Conservation (phyloP, 1,284 basidiomycete genomes). For the Inonotus hispidus region DNA sequence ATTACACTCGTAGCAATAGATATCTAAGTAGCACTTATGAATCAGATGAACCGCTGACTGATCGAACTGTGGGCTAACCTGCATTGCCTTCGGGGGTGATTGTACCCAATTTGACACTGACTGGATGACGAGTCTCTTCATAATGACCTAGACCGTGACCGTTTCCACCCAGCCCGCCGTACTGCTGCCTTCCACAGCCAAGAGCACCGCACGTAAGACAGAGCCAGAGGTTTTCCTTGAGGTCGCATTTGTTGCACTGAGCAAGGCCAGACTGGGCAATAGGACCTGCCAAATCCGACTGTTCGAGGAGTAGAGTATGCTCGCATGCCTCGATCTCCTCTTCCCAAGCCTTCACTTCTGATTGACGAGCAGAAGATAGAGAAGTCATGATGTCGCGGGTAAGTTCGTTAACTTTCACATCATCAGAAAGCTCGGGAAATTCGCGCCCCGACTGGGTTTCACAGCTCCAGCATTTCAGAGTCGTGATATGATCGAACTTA, state of each 20-base stretch:
- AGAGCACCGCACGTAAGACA: constrained; percentile 94
- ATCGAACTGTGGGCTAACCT: constrained; percentile 41
- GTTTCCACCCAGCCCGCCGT: constrained; percentile 83
- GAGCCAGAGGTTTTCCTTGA: constrained; percentile 91
- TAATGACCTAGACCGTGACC: constrained; percentile 88
- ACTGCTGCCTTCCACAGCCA: constrained; percentile 88
- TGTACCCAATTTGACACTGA: constrained; percentile 93
- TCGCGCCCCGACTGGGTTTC: constrained; percentile 48
- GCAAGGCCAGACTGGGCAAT: constrained; percentile 64
- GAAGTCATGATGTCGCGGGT: constrained; percentile 75
- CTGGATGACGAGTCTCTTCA: constrained; percentile 68
- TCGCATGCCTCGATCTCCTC: constrained; percentile 89
- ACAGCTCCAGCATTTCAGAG: constrained; percentile 77
- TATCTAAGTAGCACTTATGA: constrained; percentile 45
- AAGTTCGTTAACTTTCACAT: constrained; percentile 43
- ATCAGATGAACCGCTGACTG: not conserved
- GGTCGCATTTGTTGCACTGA: constrained; percentile 72
- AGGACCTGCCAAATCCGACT: constrained; percentile 41
- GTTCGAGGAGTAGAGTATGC: constrained; percentile 79
- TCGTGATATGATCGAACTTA: constrained; percentile 69
- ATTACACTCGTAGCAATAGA: constrained; percentile 93
- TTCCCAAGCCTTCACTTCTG: constrained; percentile 97
- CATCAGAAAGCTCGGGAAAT: constrained; percentile 33
- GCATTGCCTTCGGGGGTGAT: constrained; percentile 94
- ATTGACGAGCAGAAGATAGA: constrained; percentile 85